Conservation (phyloP, 2,329 filamentous ascomycete species). For the Epichloe elymi region DNA sequence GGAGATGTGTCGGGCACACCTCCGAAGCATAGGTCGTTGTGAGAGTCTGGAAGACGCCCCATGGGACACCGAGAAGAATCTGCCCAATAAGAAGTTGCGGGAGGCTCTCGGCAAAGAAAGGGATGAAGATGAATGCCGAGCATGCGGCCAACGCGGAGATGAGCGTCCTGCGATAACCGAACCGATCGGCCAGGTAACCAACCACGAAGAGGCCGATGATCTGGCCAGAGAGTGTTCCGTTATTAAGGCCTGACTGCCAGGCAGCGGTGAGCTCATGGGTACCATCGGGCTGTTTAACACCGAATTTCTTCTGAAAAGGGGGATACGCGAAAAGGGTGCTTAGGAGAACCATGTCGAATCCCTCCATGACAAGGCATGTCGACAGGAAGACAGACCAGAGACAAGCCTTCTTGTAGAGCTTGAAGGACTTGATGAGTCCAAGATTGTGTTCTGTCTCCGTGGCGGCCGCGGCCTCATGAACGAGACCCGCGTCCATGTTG, state of each 20-base stretch:
- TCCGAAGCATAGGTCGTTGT: slow-evolving; percentile 36
- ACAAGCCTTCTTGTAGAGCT: slow-evolving; percentile 25
- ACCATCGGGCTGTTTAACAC: slow-evolving; percentile 20
- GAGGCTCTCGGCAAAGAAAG: slow-evolving; percentile 31
- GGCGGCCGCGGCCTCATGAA: slow-evolving; percentile 13
- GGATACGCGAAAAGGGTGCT: slow-evolving; percentile 28
- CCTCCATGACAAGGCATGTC: slow-evolving; percentile 26
- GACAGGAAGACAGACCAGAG: slow-evolving; percentile 26
- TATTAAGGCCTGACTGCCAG: slow-evolving; percentile 40
- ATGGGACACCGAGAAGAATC: slow-evolving; percentile 33
- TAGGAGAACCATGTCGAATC: slow-evolving; percentile 27
- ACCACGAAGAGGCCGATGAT: slow-evolving; percentile 37
- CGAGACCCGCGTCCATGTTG: slow-evolving; percentile 7
- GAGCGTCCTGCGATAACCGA: slow-evolving; percentile 34
- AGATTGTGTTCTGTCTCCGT: slow-evolving; percentile 22
- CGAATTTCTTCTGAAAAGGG: slow-evolving; percentile 28
- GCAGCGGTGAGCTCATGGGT: slow-evolving; percentile 32
- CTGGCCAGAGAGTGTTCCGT: slow-evolving; percentile 33
- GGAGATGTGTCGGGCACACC: slow-evolving; percentile 29
- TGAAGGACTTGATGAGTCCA: slow-evolving; percentile 21
- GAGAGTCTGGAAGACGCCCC: slow-evolving; percentile 33
- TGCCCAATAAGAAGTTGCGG: slow-evolving; percentile 30
- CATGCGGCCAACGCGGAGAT: slow-evolving; percentile 26
- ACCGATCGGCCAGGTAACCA: slow-evolving; percentile 33
- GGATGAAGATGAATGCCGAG: slow-evolving; percentile 33